These are phyloP conservation scores for Amanita muscaria DNA, from an alignment of 768 basidiomycete species.

Conservation along the genomic window DNA sequence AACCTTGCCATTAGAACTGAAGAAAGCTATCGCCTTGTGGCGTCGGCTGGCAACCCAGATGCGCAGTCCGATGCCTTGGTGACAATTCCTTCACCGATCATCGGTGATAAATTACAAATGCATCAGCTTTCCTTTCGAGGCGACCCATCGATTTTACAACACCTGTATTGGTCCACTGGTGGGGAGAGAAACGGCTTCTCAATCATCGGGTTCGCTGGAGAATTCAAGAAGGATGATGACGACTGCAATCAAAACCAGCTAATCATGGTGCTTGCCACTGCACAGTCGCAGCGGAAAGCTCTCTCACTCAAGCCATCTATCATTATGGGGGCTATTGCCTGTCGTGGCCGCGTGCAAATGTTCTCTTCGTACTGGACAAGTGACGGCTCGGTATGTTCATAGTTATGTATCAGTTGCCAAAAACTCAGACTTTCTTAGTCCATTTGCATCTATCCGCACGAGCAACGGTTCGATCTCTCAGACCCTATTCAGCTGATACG, in stretches of 20 bases:
- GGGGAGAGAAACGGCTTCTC: constrained; percentile 7
- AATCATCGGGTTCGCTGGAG: constrained; percentile 10
- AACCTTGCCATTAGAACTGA: constrained; percentile 3
- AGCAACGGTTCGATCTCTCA: constrained; percentile 2
- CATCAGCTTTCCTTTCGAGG: constrained; percentile 1
- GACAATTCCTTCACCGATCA: not conserved
- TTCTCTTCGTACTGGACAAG: too few species aligned
- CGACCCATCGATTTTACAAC: not conserved
- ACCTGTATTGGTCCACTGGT: constrained; percentile 11
- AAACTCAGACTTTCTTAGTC: constrained; percentile 3
- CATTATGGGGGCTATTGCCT: constrained; percentile 7
- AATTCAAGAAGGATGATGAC: constrained; percentile 9
- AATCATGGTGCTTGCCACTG: constrained; percentile 10
- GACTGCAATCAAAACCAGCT: constrained; percentile 9
- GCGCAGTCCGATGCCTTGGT: constrained; percentile 1
- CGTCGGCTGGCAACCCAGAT: constrained; percentile 6
- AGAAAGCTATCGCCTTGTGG: constrained; percentile 7
- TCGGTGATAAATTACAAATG: not conserved
- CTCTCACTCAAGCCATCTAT: constrained; percentile 9
- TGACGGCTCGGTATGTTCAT: too few species aligned
- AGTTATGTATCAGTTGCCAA: constrained; percentile 2
- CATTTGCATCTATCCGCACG: constrained; percentile 3
- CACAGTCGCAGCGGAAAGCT: constrained; percentile 10
- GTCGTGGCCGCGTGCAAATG: not conserved
- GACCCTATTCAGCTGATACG: constrained; percentile 8